Conservation (phyloP, 345 rosid genomes). For the Iberis pinnata region DNA sequence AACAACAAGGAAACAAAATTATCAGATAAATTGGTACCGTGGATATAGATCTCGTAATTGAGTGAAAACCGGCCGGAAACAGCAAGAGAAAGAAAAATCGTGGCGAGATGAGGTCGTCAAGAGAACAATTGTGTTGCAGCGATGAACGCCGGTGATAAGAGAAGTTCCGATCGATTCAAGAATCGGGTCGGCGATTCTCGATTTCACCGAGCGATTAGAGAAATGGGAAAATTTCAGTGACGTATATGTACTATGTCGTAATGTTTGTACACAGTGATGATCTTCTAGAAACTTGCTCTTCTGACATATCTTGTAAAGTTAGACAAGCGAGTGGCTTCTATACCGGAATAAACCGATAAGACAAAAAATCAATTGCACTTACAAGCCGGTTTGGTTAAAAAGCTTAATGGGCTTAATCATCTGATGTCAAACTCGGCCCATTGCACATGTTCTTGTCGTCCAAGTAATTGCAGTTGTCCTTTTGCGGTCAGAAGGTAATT, state of each 20-base stretch:
- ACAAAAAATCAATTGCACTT: too few species aligned
- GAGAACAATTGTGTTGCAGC: conserved; percentile 6
- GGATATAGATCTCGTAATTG: conserved; percentile 28
- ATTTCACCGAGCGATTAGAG: conserved; percentile 24
- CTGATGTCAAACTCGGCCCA: background rate
- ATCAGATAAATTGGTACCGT: conserved; percentile 24
- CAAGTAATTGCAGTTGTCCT: conserved; percentile 10
- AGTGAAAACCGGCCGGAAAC: too few species aligned
- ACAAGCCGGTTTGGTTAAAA: background rate
- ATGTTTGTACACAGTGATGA: conserved; percentile 9
- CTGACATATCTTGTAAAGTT: conserved; percentile 26
- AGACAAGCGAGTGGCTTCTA: background rate
- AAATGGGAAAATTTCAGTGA: background rate
- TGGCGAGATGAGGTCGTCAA: conserved; percentile 16
- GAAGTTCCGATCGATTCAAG: conserved; percentile 10
- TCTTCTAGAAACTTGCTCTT: conserved; percentile 22
- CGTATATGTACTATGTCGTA: background rate
- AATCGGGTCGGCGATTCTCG: conserved; percentile 16
- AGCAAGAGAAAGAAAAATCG: conserved; percentile 14
- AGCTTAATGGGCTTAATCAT: conserved; percentile 2
- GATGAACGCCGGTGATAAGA: conserved; percentile 20
- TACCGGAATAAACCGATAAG: conserved; percentile 22
- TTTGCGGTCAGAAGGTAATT: conserved; percentile 12
- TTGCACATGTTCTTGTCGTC: conserved; percentile 1
- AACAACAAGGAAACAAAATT: background rate